Evolutionary conservation across 1,284 basidiomycete species (phyloP), one percentile per base, ranked within the genome.

Genomic region (Fomes fomentarius): DNA sequence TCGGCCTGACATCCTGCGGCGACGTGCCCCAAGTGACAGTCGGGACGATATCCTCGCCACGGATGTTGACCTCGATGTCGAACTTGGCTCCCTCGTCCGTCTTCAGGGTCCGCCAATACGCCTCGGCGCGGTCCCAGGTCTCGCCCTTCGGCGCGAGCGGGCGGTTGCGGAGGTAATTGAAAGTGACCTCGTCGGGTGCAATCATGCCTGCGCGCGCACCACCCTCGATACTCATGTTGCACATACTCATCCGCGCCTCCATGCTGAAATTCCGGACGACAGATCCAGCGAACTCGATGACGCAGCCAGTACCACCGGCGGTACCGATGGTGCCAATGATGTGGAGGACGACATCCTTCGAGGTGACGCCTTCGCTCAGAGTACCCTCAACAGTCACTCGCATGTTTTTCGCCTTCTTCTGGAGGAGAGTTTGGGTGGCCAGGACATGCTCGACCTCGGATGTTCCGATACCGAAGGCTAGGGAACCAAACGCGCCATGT

Each of bases 201-300:
- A 98, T 85, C 93, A 98, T 95, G 53, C 95, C 95, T 6, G 94
- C 94, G 66, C 95, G 85, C 60, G 95, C 96, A 68, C 95, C 95
- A 56, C 87, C 96, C 74, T 98, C 95, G 70, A 98, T 97, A 60
- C 93, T 94, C 95, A 98, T 98, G 77, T 98, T 98, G 75, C 94
- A 97, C 63, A 94, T 93, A 64, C 93, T 95, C 94, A 97, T 97
- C 47, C 94, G 85, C 35, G 91, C 93, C 71, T 98, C 95, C 93
- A 97, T 96, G 67, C 90, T 93, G 69, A 97, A 90, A 14, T 82
- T 82, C 55, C 94, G 91, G 74, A 98, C 93, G 50, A 95, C 92
- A 1, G 91, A 91, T 8, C 95, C 95, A 46, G 94, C 89, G 68
- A 91, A 98, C 74, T 98, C 95, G 69, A 98, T 95, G 60, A 97